Evolutionary conservation across 2,329 filamentous ascomycete genomes (phyloP).

Genomic region (Penicillium sclerotiorum): DNA sequence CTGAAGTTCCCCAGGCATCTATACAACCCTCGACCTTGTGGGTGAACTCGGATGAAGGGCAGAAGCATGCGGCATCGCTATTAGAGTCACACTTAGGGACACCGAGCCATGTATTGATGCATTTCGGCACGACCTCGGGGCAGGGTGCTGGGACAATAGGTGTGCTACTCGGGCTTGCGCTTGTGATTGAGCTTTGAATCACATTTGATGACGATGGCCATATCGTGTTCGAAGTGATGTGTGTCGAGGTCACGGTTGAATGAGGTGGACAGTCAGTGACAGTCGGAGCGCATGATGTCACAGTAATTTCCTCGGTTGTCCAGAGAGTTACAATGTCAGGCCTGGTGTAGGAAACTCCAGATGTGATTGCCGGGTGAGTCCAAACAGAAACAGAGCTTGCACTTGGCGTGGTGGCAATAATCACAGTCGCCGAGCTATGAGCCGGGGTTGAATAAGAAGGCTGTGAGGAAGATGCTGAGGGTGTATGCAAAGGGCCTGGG

Average conservation of each 20-base stretch:
- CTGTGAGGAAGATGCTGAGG: not conserved
- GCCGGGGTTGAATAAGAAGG: not conserved
- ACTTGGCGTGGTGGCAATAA: no score
- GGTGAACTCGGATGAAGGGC: slow-evolving; percentile 74
- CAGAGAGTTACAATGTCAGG: slow-evolving; percentile 31
- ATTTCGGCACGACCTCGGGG: slow-evolving; percentile 76
- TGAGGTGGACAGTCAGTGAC: slow-evolving; percentile 53
- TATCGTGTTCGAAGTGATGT: slow-evolving; percentile 58
- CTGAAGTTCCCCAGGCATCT: slow-evolving; percentile 68
- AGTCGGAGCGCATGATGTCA: slow-evolving; percentile 40
- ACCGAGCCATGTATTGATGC: slow-evolving; percentile 86
- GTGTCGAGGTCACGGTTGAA: slow-evolving; percentile 52
- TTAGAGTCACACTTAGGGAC: slow-evolving; percentile 74
- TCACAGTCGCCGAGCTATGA: no score
- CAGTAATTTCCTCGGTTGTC: slow-evolving; percentile 32
- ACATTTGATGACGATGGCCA: not conserved
- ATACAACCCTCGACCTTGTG: slow-evolving; percentile 77
- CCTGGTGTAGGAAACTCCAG: not conserved
- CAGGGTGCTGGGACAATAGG: no score
- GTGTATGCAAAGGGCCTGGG: slow-evolving; percentile 1
- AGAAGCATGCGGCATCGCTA: slow-evolving; percentile 81
- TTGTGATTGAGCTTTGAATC: slow-evolving; percentile 14
- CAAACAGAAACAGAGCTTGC: no score
- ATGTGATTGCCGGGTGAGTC: not conserved
- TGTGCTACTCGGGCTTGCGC: slow-evolving; percentile 29